phyloP scores from a whole-genome alignment of 2,329 filamentous ascomycete genomes.

The Helotiales sp. region DNA sequence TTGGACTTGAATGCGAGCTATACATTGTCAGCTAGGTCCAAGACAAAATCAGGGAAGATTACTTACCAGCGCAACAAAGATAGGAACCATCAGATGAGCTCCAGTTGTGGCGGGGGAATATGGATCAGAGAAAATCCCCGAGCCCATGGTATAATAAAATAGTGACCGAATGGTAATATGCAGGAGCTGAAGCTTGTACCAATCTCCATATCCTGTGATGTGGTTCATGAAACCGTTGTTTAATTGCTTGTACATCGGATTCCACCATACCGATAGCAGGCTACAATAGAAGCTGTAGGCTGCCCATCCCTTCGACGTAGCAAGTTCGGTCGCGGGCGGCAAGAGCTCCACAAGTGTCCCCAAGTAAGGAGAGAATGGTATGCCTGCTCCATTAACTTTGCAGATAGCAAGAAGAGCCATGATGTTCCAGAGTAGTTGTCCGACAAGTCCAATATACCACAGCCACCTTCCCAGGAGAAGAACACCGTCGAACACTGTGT shows the following conservation, averaged over 20 bases:
- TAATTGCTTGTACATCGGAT: conserved; percentile 62
- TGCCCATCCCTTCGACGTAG: conserved; percentile 18
- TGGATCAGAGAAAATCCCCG: conserved; percentile 20
- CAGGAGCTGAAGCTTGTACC: conserved; percentile 66
- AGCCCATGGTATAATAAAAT: conserved; percentile 38
- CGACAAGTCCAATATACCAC: conserved; percentile 29
- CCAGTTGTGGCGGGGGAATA: conserved; percentile 17
- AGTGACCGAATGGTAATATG: conserved; percentile 56
- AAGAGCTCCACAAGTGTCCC: background rate
- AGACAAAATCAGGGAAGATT: background rate
- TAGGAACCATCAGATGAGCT: conserved; percentile 55
- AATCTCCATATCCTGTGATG: conserved; percentile 59
- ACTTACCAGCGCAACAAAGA: conserved; percentile 55
- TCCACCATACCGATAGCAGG: conserved; percentile 64
- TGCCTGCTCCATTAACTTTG: background rate
- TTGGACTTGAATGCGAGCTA: conserved; percentile 25
- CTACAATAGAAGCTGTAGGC: conserved; percentile 50
- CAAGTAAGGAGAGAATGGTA: background rate
- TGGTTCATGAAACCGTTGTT: conserved; percentile 60
- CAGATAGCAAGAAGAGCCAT: conserved; percentile 9
- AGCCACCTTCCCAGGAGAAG: conserved; percentile 19
- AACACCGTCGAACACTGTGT: conserved; percentile 14
- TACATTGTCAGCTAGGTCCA: conserved; percentile 10
- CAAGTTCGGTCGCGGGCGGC: background rate
- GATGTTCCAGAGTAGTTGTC: conserved; percentile 31